Evolutionary conservation across 1,139 yeast species (phyloP).

Genomic region (Suhomyces ambrosiae): DNA sequence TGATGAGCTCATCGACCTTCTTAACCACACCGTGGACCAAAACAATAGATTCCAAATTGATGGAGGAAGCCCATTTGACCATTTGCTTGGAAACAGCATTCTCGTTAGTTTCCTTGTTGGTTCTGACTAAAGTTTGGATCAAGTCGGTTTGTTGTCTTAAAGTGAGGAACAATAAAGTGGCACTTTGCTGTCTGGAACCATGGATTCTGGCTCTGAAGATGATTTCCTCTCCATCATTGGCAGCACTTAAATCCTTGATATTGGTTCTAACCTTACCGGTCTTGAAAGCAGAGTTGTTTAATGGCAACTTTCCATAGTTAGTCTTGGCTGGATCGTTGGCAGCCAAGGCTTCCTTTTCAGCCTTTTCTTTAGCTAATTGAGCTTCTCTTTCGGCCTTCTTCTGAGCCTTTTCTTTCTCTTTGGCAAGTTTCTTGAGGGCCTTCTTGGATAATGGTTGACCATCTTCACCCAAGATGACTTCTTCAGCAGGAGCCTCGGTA

Average conservation of each 20-base stretch:
- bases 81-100: conserved; percentile 83
- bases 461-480: conserved; percentile 66
- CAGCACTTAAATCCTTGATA: conserved; percentile 57
- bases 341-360: conserved; percentile 78
- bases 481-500: conserved; percentile 26
- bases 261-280: conserved; percentile 61
- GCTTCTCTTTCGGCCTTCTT: conserved; percentile 94
- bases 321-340: conserved; percentile 84
- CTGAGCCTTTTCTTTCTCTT: conserved; percentile 88
- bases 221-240: conserved; percentile 76
- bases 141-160: conserved; percentile 86
- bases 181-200: conserved; percentile 92
- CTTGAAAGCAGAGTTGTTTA: conserved; percentile 76
- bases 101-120: conserved; percentile 56
- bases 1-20: conserved; percentile 84
- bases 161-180: conserved; percentile 86
- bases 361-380: conserved; percentile 82
- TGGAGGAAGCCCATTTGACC: conserved; percentile 93
- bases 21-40: conserved; percentile 82
- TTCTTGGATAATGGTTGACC: conserved; percentile 95
- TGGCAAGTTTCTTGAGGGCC: conserved; percentile 91
- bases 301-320: conserved; percentile 86
- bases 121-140: conserved; percentile 82
- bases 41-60: conserved; percentile 88
- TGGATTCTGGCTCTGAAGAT: conserved; percentile 93